Base-by-base conservation (phyloP, 345 rosid genomes). In the Citrus glauca region DNA sequence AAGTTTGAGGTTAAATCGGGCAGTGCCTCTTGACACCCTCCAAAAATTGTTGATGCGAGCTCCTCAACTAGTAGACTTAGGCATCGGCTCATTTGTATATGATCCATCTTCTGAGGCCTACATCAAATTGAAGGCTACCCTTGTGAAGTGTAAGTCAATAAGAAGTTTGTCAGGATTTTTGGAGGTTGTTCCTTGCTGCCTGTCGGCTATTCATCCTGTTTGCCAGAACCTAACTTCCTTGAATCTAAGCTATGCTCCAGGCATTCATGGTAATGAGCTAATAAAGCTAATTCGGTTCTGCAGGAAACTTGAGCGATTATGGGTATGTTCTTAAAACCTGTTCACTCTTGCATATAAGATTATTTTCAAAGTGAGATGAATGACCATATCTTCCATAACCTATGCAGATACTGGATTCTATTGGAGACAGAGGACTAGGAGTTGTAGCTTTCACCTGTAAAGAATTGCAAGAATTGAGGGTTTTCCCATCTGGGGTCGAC, bases 221-320 rank as follows among this genome's bases (percentile, higher is more conserved):
- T 94, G 98, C 53, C 78, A 82, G 9, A 86, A 86, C 67, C 85
- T 96, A 74, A 85, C 86, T 60, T 84, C 87, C 59, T 84, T 96
- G 89, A 96, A 96, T 79, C 89, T 96, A 50, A 96, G 99, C 77
- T 96, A 94, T 66, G 97, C 98, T 4, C 86, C 94, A 0, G 99
- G 95, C 35, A 82, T 94, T 79, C 88, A 79, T 65, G 90, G 94
- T 32, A 81, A 77, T 78, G 90, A 89, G 64, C 92, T 92, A 42
- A 88, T 84, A 5, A 89, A 89, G 76, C 86, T 94, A 73, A 84
- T 94, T 80, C 88, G 82, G 25, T 83, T 81, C 71, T 96, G 97
- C 84, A 75, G 78, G 80, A 94, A 89, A 71, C 93, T 96, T 64
- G 94, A 94, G 82, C 88, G 91, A 59, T 80, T 96, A 79, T 96